Evolutionary conservation across 139 green algal genomes (phyloP).

Genomic region (Diplosphaera chodatii): DNA sequence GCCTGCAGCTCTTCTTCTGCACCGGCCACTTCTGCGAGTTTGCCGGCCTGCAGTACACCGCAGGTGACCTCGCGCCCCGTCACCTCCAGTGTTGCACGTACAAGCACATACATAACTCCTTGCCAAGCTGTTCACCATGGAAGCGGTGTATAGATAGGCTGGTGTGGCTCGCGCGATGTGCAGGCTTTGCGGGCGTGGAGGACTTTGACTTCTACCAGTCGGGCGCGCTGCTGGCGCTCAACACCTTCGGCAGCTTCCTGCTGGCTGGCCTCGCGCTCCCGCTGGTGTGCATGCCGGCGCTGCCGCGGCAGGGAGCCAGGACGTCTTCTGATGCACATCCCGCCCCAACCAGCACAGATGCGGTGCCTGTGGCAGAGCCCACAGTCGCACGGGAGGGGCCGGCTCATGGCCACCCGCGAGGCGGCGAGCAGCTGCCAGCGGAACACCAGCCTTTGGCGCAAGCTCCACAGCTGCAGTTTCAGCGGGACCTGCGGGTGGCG

Average conservation of each 20-base stretch:
- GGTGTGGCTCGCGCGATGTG: neutral
- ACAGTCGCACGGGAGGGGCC: neutral
- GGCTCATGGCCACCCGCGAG: neutral
- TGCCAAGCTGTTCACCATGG: too few species aligned
- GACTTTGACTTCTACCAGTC: constrained; percentile 56
- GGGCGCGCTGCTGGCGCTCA: constrained; percentile 54
- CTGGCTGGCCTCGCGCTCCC: constrained; percentile 30
- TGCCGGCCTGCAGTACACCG: constrained; percentile 77
- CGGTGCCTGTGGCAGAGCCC: too few species aligned
- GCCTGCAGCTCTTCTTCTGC: constrained; percentile 63
- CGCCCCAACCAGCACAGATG: too few species aligned
- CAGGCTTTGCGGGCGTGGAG: constrained; percentile 77
- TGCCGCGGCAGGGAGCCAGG: neutral
- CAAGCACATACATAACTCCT: too few species aligned
- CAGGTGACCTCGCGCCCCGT: too few species aligned
- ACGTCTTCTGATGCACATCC: too few species aligned
- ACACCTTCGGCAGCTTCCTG: constrained; percentile 70
- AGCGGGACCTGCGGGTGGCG: neutral
- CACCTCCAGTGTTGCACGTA: too few species aligned
- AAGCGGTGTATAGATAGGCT: too few species aligned
- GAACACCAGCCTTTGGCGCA: neutral
- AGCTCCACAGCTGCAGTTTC: neutral
- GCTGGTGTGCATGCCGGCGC: neutral
- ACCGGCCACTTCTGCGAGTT: constrained; percentile 89
- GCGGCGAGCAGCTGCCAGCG: neutral